phyloP scores from a whole-genome alignment of 169 alveolate genomes.

The Theileria parva region DNA sequence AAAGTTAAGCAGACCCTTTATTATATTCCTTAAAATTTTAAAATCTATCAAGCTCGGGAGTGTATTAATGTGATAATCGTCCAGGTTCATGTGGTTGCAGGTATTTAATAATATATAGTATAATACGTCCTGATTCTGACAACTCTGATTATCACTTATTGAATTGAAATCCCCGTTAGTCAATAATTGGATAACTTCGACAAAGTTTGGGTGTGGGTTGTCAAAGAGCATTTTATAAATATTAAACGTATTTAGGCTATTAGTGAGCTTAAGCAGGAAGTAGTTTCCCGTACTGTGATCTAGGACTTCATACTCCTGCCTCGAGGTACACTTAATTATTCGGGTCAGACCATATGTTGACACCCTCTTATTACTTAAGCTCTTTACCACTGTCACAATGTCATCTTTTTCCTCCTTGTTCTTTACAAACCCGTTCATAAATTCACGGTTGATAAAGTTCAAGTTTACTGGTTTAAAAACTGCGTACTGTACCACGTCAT shows the following conservation, averaged over 20 bases:
- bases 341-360: slow-evolving; percentile 51
- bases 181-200: slow-evolving; percentile 37
- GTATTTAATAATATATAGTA: slow-evolving; percentile 51
- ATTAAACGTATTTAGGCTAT: slow-evolving; percentile 12
- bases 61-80: slow-evolving; percentile 49
- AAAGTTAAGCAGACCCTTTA: slow-evolving; percentile 64
- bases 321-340: slow-evolving; percentile 3
- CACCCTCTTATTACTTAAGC: slow-evolving; percentile 2
- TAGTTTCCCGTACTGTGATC: slow-evolving; percentile 50
- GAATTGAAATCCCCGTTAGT: slow-evolving; percentile 19
- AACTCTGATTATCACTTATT: neutral
- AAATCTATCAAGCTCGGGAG: slow-evolving; percentile 59
- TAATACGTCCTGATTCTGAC: neutral
- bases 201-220: slow-evolving; percentile 29
- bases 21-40: slow-evolving; percentile 50
- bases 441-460: neutral
- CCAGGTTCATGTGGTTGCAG: slow-evolving; percentile 15
- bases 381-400: slow-evolving; percentile 8
- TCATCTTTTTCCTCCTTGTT: slow-evolving; percentile 26
- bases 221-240: slow-evolving; percentile 44
- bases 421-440: slow-evolving; percentile 1
- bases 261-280: slow-evolving; percentile 41
- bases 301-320: slow-evolving; percentile 60
- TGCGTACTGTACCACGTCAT: slow-evolving; percentile 45
- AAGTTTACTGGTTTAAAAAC: slow-evolving; percentile 38